A percentile compares a stretch with the other conserved stretches of the same genome.
Evolutionary conservation across 1,284 basidiomycete species (phyloP).

Genomic region (Meripilus lineatus): DNA sequence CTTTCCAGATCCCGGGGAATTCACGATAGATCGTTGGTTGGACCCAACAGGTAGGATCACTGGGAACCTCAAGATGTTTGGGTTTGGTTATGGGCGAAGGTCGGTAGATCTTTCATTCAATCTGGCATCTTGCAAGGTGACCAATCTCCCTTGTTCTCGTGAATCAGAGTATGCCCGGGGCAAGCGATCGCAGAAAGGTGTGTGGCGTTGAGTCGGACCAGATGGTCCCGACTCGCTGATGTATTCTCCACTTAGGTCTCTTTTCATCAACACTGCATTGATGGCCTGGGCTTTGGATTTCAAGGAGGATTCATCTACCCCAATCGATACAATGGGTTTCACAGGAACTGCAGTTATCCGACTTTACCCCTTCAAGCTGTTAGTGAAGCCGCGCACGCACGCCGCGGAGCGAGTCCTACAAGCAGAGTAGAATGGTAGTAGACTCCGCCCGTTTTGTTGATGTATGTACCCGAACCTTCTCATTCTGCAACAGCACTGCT

Average conservation of each 20-base stretch:
- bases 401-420: conserved; percentile 6
- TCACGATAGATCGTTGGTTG: conserved; percentile 57
- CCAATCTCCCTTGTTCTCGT: background rate
- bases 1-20: conserved; percentile 55
- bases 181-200: conserved; percentile 51
- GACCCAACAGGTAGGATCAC: conserved; percentile 41
- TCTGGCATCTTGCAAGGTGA: background rate
- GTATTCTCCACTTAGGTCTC: too few relatives aligned
- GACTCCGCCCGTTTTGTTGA: too few relatives aligned
- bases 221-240: too few relatives aligned
- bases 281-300: conserved; percentile 59
- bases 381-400: conserved; percentile 29
- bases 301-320: conserved; percentile 37
- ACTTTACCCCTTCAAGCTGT: conserved; percentile 47
- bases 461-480: too few relatives aligned
- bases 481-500: too few relatives aligned
- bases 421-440: too few relatives aligned
- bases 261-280: conserved; percentile 54
- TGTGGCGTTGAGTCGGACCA: too few relatives aligned
- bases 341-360: conserved; percentile 54
- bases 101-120: too few relatives aligned
- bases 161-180: conserved; percentile 50
- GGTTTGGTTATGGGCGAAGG: conserved; percentile 60
- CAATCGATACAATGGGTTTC: conserved; percentile 54
- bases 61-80: conserved; percentile 44